A percentile compares a stretch with the other conserved stretches of the same genome.
These are phyloP conservation scores for Pichia paraexigua DNA, from an alignment of 805 yeast species.

Conservation along the genomic window DNA sequence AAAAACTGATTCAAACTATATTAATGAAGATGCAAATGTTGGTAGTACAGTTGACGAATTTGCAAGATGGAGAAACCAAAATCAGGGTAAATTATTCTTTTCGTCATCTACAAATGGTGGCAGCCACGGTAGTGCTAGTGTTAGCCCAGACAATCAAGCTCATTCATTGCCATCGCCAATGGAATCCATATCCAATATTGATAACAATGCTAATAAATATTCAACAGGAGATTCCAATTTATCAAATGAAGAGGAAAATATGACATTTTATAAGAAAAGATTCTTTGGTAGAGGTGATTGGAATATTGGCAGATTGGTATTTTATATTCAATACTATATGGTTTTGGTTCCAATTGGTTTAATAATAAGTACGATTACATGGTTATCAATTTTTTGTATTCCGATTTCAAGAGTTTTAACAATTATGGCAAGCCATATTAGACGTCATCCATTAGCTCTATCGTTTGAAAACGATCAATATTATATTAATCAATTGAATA, in stretches of 20 bases:
- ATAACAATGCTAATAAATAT: too few relatives aligned
- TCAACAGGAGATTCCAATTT: background rate
- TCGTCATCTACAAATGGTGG: conserved; percentile 32
- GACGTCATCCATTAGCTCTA: conserved; percentile 88
- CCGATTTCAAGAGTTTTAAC: conserved; percentile 83
- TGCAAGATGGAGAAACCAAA: conserved; percentile 78
- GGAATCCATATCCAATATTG: background rate
- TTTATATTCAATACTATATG: conserved; percentile 62
- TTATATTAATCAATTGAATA: conserved; percentile 28
- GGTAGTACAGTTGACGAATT: conserved; percentile 83
- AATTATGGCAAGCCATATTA: conserved; percentile 64
- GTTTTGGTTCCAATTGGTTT: conserved; percentile 61
- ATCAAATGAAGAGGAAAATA: conserved; percentile 24
- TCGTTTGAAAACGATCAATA: conserved; percentile 58
- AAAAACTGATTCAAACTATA: conserved; percentile 68
- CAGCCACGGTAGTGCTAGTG: background rate
- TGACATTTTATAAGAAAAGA: conserved; percentile 32
- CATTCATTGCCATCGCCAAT: background rate
- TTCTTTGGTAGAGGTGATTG: conserved; percentile 89
- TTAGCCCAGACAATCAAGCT: background rate
- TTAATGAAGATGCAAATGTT: conserved; percentile 80
- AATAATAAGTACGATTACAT: conserved; percentile 50
- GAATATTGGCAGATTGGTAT: conserved; percentile 75
- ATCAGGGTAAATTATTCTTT: conserved; percentile 71
- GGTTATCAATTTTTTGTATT: conserved; percentile 82